Evolutionary conservation across 2,329 filamentous ascomycete species (phyloP), one percentile per base, ranked within the genome.

Genomic region (Colletotrichum musae): DNA sequence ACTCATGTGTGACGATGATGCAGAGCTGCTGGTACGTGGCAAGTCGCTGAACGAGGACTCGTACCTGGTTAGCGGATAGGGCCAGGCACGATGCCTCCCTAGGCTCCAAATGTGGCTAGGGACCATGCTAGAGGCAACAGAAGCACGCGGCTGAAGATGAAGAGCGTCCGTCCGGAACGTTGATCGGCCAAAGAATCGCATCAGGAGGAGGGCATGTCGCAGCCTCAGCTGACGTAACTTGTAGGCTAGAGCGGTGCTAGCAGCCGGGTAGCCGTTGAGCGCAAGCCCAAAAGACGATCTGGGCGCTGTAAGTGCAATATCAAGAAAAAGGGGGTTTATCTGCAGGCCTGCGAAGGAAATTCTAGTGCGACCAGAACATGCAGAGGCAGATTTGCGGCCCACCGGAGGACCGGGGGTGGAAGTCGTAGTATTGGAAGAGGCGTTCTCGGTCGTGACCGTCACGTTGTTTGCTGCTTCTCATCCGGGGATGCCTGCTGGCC

Each of bases 161-260:
- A 56, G 62, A 60, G 43, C 36, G 56, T 5, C 48, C 57, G 47
- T 60, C 51, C 39, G 36, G 56, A 50, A 61, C 50, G 66, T 59
- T 18, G 56, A 65, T 51, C 66, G 48, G 45, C 54, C 66, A 48
- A 65, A 65, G 47, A 65, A 65, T 65, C 61, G 66, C 54, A 68
- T 58, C 43, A 47, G 18, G 10, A 53, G 45, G 41, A 58, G 47
- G 41, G 50, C 32, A 36, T 56, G 36, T 61, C 48, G 26, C 57
- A 39, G 56, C 57, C 43, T 66, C 51, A 47, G 66, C 61, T 66
- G 66, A 69, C 62, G 56, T 66, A 41, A 41, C 32, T 41, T 12
- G 43, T 66, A 45, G 51, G 18, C 21, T 51, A 18, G 36, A 56
- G 54, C 32, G 56, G 50, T 69, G 67, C 51, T 24, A 41, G 62